A percentile compares a stretch with the other conserved stretches of the same genome.
Conservation (phyloP, 169 alveolate genomes). For the Cardiosporidium cionae region DNA sequence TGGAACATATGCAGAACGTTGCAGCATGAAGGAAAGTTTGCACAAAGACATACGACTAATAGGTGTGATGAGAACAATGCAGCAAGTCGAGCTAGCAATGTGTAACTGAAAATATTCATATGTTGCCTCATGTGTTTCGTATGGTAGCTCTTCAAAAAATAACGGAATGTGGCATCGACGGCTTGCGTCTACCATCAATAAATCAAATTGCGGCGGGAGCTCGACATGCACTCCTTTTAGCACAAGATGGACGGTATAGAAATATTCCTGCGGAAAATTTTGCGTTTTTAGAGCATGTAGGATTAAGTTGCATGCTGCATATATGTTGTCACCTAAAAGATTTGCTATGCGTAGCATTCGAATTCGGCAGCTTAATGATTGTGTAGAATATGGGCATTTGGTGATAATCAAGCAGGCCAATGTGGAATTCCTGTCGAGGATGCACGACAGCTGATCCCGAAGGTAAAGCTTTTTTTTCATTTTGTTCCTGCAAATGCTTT, state of each 20-base stretch:
- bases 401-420: neutral
- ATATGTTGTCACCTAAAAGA: neutral
- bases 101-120: too few species aligned
- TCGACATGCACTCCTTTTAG: neutral
- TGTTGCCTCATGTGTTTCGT: too few species aligned
- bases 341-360: neutral
- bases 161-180: neutral
- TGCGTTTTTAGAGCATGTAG: neutral
- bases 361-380: neutral
- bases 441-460: neutral
- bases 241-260: neutral
- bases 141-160: too few species aligned
- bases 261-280: neutral
- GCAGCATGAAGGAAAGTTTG: too few species aligned
- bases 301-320: too few species aligned
- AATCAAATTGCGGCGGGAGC: neutral
- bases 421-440: neutral
- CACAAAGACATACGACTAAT: too few species aligned
- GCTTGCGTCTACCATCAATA: neutral
- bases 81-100: too few species aligned
- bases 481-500: neutral
- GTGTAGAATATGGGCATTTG: neutral
- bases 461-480: neutral
- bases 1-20: neutral
- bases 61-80: too few species aligned